phyloP scores from a whole-genome alignment of 2,329 filamentous ascomycete genomes.

The Exutisphaerella laricina region DNA sequence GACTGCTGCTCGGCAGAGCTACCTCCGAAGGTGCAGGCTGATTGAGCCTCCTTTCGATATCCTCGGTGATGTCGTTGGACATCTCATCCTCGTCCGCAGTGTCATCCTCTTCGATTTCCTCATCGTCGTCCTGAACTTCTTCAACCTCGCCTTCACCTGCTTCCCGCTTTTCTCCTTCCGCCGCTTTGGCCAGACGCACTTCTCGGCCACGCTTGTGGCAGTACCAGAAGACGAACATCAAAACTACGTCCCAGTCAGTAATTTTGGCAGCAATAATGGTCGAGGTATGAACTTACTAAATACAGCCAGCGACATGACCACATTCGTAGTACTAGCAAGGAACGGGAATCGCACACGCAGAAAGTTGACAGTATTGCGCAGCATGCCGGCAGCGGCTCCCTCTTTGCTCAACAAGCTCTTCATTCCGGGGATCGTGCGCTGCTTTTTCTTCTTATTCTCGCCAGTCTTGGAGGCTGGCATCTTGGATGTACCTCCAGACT shows the following conservation, averaged over 20 bases:
- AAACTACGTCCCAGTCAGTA: constrained; percentile 49
- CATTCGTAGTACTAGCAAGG: constrained; percentile 76
- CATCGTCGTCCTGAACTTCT: constrained; percentile 20
- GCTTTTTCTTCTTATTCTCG: constrained; percentile 46
- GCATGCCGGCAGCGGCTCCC: constrained; percentile 74
- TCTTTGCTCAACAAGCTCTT: constrained; percentile 79
- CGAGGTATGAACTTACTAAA: constrained; percentile 59
- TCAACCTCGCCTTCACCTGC: constrained; percentile 12
- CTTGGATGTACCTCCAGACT: constrained; percentile 36
- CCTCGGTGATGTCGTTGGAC: constrained; percentile 3
- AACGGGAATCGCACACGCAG: constrained; percentile 84
- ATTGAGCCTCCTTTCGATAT: constrained; percentile 20
- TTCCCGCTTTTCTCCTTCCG: constrained; percentile 10
- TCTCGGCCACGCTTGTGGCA: constrained; percentile 93
- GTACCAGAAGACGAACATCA: constrained; percentile 95
- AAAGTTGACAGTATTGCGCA: constrained; percentile 86
- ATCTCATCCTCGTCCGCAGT: constrained; percentile 15
- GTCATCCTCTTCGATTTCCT: constrained; percentile 19
- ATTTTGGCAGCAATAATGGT: background rate
- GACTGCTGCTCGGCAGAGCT: constrained; percentile 14
- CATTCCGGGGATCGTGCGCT: constrained; percentile 63
- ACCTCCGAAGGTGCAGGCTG: constrained; percentile 24
- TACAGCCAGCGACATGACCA: constrained; percentile 81
- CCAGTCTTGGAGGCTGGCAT: constrained; percentile 27
- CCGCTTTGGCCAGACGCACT: constrained; percentile 56